Percentiles rank a stretch among this genome's conserved stretches.
phyloP scores from a whole-genome alignment of 495 filamentous ascomycete genomes.

The Daldinia bambusicola region DNA sequence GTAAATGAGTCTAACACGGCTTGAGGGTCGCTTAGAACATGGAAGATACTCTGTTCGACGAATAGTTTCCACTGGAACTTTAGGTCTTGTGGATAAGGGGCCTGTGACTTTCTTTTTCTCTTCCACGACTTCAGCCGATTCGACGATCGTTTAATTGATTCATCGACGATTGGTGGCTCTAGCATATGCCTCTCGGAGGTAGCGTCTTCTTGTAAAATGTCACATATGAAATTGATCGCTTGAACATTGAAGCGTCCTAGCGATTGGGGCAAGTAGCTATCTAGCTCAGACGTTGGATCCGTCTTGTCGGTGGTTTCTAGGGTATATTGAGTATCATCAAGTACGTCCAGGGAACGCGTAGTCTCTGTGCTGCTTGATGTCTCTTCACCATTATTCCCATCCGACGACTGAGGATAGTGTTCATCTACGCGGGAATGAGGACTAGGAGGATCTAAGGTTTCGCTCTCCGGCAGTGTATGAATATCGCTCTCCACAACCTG shows the following conservation, averaged over 20 bases:
- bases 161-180: slow-evolving; percentile 51
- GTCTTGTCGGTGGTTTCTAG: slow-evolving; percentile 15
- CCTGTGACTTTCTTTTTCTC: slow-evolving; percentile 52
- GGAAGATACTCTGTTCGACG: slow-evolving; percentile 78
- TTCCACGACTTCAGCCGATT: slow-evolving; percentile 51
- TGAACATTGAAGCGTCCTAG: slow-evolving; percentile 56
- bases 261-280: slow-evolving; percentile 56
- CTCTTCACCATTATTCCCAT: slow-evolving; percentile 38
- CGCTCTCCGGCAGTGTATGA: slow-evolving; percentile 15
- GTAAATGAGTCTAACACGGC: slow-evolving; percentile 74
- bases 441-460: slow-evolving; percentile 20
- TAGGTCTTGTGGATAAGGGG: slow-evolving; percentile 42
- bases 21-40: slow-evolving; percentile 72
- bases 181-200: slow-evolving; percentile 60
- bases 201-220: slow-evolving; percentile 62
- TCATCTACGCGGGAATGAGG: slow-evolving; percentile 29
- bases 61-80: slow-evolving; percentile 66
- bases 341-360: slow-evolving; percentile 32
- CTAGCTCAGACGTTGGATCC: slow-evolving; percentile 52
- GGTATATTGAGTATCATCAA: slow-evolving; percentile 30
- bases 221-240: slow-evolving; percentile 63
- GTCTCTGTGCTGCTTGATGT: slow-evolving; percentile 33
- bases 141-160: slow-evolving; percentile 29
- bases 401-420: slow-evolving; percentile 15
- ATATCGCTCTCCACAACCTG: slow-evolving; percentile 43